Conservation (phyloP, 768 basidiomycete genomes). For the Solioccasus polychromus region DNA sequence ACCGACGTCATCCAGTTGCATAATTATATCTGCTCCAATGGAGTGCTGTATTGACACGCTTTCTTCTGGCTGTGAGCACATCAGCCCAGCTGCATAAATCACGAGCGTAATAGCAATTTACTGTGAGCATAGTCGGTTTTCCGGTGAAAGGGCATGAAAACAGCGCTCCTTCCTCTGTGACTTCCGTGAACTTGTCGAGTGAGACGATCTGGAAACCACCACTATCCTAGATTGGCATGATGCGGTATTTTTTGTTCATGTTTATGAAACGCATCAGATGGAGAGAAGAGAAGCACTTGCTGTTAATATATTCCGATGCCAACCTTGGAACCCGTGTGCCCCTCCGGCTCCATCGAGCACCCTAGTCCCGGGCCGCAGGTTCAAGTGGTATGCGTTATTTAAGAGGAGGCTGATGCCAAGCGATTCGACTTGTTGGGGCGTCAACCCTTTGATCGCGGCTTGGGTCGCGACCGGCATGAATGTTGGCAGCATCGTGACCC, state of each 20-base stretch:
- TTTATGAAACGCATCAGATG: not conserved
- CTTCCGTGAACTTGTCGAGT: slow-evolving; percentile 76
- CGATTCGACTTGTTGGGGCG: slow-evolving; percentile 77
- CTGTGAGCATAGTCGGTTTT: slow-evolving; percentile 84
- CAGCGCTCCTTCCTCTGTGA: slow-evolving; percentile 86
- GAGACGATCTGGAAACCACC: slow-evolving; percentile 90
- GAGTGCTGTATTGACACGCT: slow-evolving; percentile 88
- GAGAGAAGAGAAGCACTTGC: slow-evolving; percentile 37
- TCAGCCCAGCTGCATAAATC: slow-evolving; percentile 4
- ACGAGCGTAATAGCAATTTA: slow-evolving; percentile 32
- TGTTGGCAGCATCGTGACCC: slow-evolving; percentile 77
- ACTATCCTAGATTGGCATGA: slow-evolving; percentile 56
- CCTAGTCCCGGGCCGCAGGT: slow-evolving; percentile 77
- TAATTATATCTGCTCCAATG: slow-evolving; percentile 91
- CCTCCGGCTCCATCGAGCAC: slow-evolving; percentile 75
- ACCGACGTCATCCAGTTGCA: slow-evolving; percentile 94
- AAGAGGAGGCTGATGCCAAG: slow-evolving; percentile 80
- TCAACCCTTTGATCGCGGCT: slow-evolving; percentile 89
- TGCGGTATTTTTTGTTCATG: not conserved
- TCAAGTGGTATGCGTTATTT: slow-evolving; percentile 90
- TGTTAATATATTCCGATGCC: slow-evolving; percentile 82
- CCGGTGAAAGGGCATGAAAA: slow-evolving; percentile 86
- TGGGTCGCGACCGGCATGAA: slow-evolving; percentile 96
- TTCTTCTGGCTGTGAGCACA: slow-evolving; percentile 69
- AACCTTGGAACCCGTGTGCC: slow-evolving; percentile 88